Conservation (phyloP, 805 yeast species). For the Dipodascopsis tothii region DNA sequence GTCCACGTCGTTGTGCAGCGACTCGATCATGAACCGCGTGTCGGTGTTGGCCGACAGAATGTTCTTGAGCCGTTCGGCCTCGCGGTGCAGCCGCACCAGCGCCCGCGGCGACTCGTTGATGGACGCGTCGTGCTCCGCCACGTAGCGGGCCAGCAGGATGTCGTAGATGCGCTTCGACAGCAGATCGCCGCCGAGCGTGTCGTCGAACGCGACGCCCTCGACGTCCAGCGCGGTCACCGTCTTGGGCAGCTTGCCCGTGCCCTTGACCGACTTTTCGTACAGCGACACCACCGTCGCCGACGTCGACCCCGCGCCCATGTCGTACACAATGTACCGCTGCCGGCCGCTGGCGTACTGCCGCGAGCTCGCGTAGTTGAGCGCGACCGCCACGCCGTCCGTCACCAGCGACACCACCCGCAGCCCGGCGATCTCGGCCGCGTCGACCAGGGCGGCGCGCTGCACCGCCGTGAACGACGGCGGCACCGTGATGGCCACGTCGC, state of each 20-base stretch:
- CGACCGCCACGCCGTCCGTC: conserved; percentile 90
- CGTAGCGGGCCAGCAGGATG: conserved; percentile 53
- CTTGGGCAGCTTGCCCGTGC: conserved; percentile 14
- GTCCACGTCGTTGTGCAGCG: conserved; percentile 65
- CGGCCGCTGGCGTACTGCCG: conserved; percentile 41
- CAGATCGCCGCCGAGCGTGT: conserved; percentile 64
- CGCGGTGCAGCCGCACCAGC: conserved; percentile 60
- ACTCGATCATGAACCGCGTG: conserved; percentile 67
- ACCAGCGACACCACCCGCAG: conserved; percentile 59
- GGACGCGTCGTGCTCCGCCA: conserved; percentile 38
- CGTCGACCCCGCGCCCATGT: conserved; percentile 89
- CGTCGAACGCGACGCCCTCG: conserved; percentile 64
- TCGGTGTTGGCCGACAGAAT: conserved; percentile 84
- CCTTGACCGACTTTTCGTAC: conserved; percentile 38
- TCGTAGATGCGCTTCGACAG: conserved; percentile 62
- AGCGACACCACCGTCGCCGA: conserved; percentile 76
- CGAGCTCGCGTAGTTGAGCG: conserved; percentile 65
- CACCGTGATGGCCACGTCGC: conserved; percentile 66
- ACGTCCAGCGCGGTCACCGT: conserved; percentile 43
- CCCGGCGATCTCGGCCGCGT: conserved; percentile 66
- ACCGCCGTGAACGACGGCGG: conserved; percentile 62
- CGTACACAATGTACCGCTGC: conserved; percentile 67
- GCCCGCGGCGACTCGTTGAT: conserved; percentile 48
- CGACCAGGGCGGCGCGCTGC: conserved; percentile 64
- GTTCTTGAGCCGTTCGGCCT: conserved; percentile 82